Base-by-base conservation (phyloP, 306 rosid genomes). In the Alnus glutinosa region DNA sequence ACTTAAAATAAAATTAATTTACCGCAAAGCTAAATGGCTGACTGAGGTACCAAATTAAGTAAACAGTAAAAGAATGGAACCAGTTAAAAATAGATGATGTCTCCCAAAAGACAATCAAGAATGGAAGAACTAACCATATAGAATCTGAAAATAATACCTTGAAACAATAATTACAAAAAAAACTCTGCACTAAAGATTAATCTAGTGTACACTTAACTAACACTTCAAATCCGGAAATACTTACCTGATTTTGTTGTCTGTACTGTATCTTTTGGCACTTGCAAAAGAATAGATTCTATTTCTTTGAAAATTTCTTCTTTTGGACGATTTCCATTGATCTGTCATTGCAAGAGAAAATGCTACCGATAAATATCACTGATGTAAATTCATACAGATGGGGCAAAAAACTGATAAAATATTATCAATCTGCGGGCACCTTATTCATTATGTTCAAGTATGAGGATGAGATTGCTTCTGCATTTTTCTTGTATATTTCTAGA, bases 311-410 rank as follows among this genome's bases (percentile, higher is more conserved):
- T 83, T 78, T 63, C 91, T 67, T 84, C 90, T 78, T 91, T 95
- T 18, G 90, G 63, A 74, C 83, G 90, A 80, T 90, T 91, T 51
- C 98, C 98, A 83, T 95, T 86, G 37, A 95, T 84, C 98, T 95
- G 86, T 55, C 64, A 49, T 81, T 59, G 36, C 84, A 81, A 77
- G 50, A 32, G 62, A 81, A 32, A 77, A 39, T 32, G 15, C 44
- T 15, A 59, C 34, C 23, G 16, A 55, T 44, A 70, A 62, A 75
- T 34, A 71, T 81, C 71, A 54, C 34, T 48, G 28, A 58, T 62
- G 66, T 54, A 61, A 54, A 64, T 80, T 75, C 75, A 79, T 68
- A 74, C 39, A 46, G 36, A 67, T 46, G 47, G 55, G 51, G 71
- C 64, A 77, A 67, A 69, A 39, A 3, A 28, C 15, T 55, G 67